Percentiles rank a stretch among this genome's conserved stretches.
These are phyloP conservation scores for Gaeumannomyces tritici DNA, from an alignment of 2,329 filamentous ascomycete genomes.

Conservation along the genomic window DNA sequence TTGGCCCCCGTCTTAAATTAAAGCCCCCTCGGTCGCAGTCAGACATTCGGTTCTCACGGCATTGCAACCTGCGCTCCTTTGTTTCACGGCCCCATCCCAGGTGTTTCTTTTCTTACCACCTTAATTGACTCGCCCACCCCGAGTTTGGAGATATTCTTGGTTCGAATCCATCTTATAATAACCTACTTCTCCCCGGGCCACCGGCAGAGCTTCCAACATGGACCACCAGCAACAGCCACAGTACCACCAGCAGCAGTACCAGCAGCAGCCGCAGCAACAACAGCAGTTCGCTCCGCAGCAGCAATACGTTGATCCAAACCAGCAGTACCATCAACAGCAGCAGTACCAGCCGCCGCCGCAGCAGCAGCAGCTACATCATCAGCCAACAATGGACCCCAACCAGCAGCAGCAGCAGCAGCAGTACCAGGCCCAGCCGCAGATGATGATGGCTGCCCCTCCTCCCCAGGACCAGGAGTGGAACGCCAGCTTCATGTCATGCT, in stretches of 20 bases:
- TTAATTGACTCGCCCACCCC: neutral
- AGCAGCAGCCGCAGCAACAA: constrained; percentile 3
- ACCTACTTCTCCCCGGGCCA: neutral
- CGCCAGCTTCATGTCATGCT: constrained; percentile 27
- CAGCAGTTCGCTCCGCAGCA: neutral
- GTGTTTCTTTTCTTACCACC: neutral
- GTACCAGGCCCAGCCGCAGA: constrained; percentile 2
- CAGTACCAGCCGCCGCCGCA: neutral
- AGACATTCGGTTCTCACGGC: too few species aligned
- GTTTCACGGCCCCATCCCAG: neutral
- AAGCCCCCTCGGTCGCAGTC: too few species aligned
- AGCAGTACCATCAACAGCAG: constrained; percentile 3
- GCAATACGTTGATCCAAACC: neutral
- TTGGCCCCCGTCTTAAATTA: too few species aligned
- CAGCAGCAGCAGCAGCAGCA: constrained; percentile 9
- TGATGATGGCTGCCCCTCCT: neutral
- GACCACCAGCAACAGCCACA: constrained; percentile 13
- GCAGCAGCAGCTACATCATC: neutral
- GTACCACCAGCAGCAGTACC: constrained; percentile 5
- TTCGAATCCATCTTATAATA: too few species aligned
- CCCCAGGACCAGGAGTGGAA: constrained; percentile 22
- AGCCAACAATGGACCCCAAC: constrained; percentile 5
- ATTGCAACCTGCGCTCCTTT: neutral
- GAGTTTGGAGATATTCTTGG: too few species aligned
- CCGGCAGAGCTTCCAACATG: neutral